Evolutionary conservation across 768 basidiomycete species (phyloP).

Genomic region (Hortiboletus flavorubellus): DNA sequence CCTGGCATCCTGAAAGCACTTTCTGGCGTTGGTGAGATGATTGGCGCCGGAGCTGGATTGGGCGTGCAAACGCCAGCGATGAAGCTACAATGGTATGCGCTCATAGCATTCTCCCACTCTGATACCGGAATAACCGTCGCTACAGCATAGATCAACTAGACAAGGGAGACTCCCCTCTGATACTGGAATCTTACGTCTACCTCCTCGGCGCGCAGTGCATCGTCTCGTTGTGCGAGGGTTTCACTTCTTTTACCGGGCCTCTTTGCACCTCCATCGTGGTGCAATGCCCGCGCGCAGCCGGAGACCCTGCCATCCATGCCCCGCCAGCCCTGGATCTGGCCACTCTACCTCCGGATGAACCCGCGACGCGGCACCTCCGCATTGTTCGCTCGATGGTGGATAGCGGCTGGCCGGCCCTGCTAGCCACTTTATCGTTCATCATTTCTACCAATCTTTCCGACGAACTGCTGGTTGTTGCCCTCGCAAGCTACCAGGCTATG

Average conservation of each 20-base stretch:
- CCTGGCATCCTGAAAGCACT: constrained; percentile 30
- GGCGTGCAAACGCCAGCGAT: constrained; percentile 73
- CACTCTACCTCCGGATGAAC: constrained; percentile 50
- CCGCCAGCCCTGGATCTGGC: constrained; percentile 69
- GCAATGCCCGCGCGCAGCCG: constrained; percentile 59
- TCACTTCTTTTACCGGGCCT: constrained; percentile 68
- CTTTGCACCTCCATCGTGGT: constrained; percentile 71
- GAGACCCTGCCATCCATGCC: constrained; percentile 63
- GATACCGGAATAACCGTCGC: background rate
- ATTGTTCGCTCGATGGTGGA: constrained; percentile 78
- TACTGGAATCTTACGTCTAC: constrained; percentile 93
- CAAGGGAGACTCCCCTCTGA: constrained; percentile 91
- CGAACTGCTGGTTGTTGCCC: constrained; percentile 83
- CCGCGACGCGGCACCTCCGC: constrained; percentile 52
- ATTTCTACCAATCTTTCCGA: constrained; percentile 91
- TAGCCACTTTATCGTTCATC: constrained; percentile 86
- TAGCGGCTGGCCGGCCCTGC: constrained; percentile 87
- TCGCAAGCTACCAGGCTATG: constrained; percentile 79
- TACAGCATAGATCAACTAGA: constrained; percentile 94
- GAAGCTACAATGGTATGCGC: constrained; percentile 85
- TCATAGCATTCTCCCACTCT: background rate
- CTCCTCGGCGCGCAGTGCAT: constrained; percentile 89
- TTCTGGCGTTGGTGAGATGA: constrained; percentile 84
- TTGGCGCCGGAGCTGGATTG: constrained; percentile 64
- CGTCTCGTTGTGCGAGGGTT: constrained; percentile 81